Evolutionary conservation across 306 rosid species (phyloP).

Genomic region (Neltuma alba): DNA sequence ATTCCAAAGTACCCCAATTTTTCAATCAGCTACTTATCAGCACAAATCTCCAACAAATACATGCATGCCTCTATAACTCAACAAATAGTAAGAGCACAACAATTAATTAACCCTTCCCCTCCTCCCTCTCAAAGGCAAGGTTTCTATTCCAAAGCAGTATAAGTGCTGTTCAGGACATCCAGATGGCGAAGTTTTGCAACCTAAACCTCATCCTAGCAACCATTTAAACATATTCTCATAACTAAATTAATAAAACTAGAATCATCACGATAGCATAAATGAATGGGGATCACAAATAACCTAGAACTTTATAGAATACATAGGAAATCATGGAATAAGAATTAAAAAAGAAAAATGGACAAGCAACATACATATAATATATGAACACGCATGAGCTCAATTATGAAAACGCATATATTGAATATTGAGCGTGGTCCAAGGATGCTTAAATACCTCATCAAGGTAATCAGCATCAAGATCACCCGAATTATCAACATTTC

Average conservation of each 20-base stretch:
- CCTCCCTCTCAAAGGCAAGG: neutral
- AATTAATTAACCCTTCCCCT: neutral
- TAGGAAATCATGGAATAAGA: constrained; percentile 21
- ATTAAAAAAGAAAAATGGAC: neutral
- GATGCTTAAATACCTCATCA: constrained; percentile 72
- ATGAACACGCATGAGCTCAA: constrained; percentile 30
- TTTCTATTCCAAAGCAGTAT: neutral
- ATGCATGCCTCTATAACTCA: neutral
- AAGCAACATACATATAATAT: neutral
- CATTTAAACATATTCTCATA: neutral
- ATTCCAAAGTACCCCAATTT: neutral
- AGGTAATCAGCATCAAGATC: constrained; percentile 95
- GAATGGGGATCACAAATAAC: neutral
- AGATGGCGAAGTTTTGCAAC: constrained; percentile 2
- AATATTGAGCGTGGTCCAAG: constrained; percentile 20
- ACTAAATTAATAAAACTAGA: neutral
- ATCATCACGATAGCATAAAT: neutral
- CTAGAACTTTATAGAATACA: neutral
- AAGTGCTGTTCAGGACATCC: neutral
- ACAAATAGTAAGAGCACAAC: neutral
- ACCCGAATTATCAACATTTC: constrained; percentile 93
- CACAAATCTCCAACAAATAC: neutral
- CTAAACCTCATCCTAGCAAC: constrained; percentile 12
- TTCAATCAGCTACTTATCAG: neutral
- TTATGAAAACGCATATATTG: constrained; percentile 8